phyloP scores from a whole-genome alignment of 805 yeast species.

The Wickerhamiella brachini region DNA sequence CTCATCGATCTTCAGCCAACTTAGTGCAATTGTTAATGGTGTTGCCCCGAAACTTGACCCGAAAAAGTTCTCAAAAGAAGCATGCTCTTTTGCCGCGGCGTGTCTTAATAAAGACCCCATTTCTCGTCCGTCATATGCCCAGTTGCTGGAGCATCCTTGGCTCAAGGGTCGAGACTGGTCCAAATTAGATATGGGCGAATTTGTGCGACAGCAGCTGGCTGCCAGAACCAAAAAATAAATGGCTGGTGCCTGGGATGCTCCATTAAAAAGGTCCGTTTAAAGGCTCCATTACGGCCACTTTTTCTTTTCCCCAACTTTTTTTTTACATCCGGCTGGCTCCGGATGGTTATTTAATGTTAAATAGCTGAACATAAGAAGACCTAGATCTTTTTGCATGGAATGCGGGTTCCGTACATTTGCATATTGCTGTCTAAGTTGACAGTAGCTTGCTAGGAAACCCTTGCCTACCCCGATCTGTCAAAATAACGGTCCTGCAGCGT shows the following conservation, averaged over 20 bases:
- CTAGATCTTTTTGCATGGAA: not conserved
- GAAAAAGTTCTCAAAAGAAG: constrained; percentile 52
- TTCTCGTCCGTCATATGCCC: constrained; percentile 65
- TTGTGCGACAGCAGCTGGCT: constrained; percentile 20
- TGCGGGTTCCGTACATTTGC: not conserved
- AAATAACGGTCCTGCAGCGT: not conserved
- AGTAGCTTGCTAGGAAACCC: not conserved
- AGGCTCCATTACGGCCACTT: no score
- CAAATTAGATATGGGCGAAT: constrained; percentile 26
- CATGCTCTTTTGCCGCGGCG: constrained; percentile 63
- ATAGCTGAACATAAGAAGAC: not conserved
- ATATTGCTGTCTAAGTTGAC: not conserved
- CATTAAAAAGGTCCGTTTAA: no score
- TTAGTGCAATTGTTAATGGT: constrained; percentile 94
- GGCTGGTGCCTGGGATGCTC: not conserved
- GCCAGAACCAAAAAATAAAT: not conserved
- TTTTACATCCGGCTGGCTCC: not conserved
- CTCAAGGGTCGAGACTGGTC: constrained; percentile 29
- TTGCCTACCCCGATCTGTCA: not conserved
- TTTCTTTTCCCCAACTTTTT: not conserved
- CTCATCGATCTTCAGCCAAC: constrained; percentile 78
- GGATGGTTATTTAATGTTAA: not conserved
- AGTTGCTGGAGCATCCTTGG: constrained; percentile 77
- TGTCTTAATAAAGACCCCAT: constrained; percentile 66
- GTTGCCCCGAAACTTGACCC: constrained; percentile 72